Evolutionary conservation across 169 alveolate species (phyloP).

Genomic region (Neospora caninum): DNA sequence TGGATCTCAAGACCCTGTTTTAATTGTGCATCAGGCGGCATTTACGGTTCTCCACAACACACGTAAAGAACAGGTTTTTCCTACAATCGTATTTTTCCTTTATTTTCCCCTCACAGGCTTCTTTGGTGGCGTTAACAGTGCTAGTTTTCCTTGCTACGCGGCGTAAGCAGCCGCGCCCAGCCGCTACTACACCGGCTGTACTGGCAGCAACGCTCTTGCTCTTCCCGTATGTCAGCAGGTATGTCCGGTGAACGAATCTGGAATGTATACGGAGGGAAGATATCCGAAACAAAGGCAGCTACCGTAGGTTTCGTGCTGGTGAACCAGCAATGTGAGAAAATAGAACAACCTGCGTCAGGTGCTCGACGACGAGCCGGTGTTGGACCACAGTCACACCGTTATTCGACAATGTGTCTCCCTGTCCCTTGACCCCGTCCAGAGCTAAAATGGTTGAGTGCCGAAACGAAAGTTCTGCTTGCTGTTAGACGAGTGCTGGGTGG

Average conservation of each 20-base stretch:
- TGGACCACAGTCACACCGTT: neutral
- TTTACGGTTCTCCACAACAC: too few relatives aligned
- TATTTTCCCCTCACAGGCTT: neutral
- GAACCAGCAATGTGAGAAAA: too few relatives aligned
- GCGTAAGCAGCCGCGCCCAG: neutral
- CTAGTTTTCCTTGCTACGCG: slow-evolving; percentile 19
- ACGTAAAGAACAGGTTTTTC: too few relatives aligned
- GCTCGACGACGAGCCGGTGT: neutral
- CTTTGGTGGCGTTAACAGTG: neutral
- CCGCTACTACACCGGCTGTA: neutral
- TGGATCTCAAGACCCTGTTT: too few relatives aligned
- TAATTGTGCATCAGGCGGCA: too few relatives aligned
- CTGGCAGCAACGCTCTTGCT: slow-evolving; percentile 2
- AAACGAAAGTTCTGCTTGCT: too few relatives aligned
- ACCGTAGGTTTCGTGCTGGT: neutral
- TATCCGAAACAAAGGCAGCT: neutral
- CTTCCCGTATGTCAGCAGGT: slow-evolving; percentile 22
- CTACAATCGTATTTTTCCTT: neutral
- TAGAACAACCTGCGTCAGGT: neutral
- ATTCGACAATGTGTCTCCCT: neutral
- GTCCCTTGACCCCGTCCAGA: too few relatives aligned
- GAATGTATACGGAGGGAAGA: neutral
- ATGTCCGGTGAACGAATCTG: neutral
- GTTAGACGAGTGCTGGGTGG: too few relatives aligned
- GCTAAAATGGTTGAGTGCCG: too few relatives aligned